Conservation (phyloP, 257 asterid genomes). For the Salvia hispanica region DNA sequence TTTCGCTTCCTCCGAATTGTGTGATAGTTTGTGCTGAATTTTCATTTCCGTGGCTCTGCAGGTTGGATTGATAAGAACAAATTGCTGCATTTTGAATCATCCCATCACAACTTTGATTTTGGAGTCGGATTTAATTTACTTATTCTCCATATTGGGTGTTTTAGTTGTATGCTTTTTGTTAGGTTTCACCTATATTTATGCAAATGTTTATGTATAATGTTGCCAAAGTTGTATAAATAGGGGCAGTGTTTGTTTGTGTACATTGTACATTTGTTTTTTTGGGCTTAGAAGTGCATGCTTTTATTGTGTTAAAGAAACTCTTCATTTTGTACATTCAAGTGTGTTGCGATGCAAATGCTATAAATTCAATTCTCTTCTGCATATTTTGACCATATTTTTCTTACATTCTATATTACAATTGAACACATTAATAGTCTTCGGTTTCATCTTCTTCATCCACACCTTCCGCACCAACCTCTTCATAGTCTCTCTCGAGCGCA, state of each 20-base stretch:
- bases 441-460: constrained; percentile 76
- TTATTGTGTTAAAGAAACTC: not conserved
- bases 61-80: constrained; percentile 31
- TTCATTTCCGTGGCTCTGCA: constrained; percentile 5
- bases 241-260: constrained; percentile 33
- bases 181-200: constrained; percentile 36
- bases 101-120: constrained; percentile 19
- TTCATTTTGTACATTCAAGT: not conserved
- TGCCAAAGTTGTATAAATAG: constrained; percentile 39
- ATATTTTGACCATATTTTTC: not conserved
- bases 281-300: constrained; percentile 19
- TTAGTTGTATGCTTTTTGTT: constrained; percentile 26
- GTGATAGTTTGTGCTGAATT: constrained; percentile 6
- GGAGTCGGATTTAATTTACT: constrained; percentile 17
- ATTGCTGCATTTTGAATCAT: constrained; percentile 22
- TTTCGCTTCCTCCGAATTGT: not conserved
- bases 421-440: constrained; percentile 51
- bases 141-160: constrained; percentile 29
- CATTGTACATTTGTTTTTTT: constrained; percentile 14
- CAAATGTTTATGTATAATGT: constrained; percentile 27
- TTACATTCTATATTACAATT: constrained; percentile 24
- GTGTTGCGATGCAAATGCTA: not conserved
- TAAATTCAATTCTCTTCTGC: not conserved
- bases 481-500: constrained; percentile 85
- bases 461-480: constrained; percentile 91